Evolutionary conservation across 176 grass and related monocot species (phyloP).

Genomic region (Canna indica): DNA sequence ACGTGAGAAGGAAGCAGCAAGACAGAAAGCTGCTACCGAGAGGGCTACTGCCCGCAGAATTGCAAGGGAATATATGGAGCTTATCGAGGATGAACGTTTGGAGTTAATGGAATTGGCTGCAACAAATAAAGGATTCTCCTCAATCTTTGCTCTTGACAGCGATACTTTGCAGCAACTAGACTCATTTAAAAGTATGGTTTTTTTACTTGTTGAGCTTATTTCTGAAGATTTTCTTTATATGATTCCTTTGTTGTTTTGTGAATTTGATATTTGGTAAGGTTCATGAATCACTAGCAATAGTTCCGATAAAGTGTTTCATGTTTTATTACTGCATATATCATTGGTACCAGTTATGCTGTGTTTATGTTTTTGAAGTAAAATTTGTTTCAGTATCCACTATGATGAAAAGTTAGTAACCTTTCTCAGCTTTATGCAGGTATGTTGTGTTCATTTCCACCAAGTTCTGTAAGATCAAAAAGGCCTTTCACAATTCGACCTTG

Average conservation of each 20-base stretch:
- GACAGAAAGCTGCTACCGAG: slow-evolving; percentile 83
- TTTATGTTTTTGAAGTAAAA: not conserved
- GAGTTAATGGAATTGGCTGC: slow-evolving; percentile 91
- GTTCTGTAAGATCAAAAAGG: slow-evolving; percentile 50
- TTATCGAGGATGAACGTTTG: slow-evolving; percentile 94
- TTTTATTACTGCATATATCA: not conserved
- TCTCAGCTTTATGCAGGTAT: slow-evolving; percentile 31
- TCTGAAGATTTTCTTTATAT: too few relatives aligned
- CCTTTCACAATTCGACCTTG: slow-evolving; percentile 74
- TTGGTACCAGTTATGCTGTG: not conserved
- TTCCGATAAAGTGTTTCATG: not conserved
- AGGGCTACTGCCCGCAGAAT: slow-evolving; percentile 87
- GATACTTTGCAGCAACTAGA: slow-evolving; percentile 77
- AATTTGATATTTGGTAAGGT: not conserved
- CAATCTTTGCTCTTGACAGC: slow-evolving; percentile 75
- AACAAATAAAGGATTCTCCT: slow-evolving; percentile 63
- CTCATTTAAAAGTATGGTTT: slow-evolving; percentile 74
- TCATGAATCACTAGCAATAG: not conserved
- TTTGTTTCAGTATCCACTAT: not conserved
- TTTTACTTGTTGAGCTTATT: not conserved
- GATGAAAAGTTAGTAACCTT: not conserved
- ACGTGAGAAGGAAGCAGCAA: slow-evolving; percentile 78
- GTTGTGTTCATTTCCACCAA: slow-evolving; percentile 69
- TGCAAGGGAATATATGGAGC: slow-evolving; percentile 74
- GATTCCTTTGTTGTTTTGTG: not conserved